Conservation (phyloP, 345 rosid genomes). For the Rhodomyrtus tomentosa region DNA sequence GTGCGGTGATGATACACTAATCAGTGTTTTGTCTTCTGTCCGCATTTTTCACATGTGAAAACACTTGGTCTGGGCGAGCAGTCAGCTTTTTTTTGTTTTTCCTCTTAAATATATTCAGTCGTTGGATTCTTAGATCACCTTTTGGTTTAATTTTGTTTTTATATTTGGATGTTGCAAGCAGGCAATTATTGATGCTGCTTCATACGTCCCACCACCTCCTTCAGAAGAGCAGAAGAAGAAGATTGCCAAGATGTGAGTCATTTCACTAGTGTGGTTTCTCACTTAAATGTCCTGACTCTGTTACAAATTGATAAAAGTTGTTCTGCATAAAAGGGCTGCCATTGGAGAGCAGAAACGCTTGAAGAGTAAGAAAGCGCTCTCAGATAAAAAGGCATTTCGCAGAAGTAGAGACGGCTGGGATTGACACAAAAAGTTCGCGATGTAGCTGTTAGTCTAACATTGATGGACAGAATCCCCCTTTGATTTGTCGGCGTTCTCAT, state of each 20-base stretch:
- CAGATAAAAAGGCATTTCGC: constrained; percentile 76
- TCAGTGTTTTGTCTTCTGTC: neutral
- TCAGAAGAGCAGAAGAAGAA: constrained; percentile 97
- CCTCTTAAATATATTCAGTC: neutral
- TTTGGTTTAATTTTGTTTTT: neutral
- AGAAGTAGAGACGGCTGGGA: constrained; percentile 78
- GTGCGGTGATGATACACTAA: neutral
- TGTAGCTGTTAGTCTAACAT: neutral
- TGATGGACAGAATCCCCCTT: neutral
- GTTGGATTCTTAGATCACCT: neutral
- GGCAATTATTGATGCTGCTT: constrained; percentile 86
- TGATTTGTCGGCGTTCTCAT: neutral
- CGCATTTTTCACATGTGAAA: neutral
- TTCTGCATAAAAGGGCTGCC: constrained; percentile 48
- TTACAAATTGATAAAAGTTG: neutral
- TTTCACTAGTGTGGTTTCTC: neutral
- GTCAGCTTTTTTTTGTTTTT: neutral
- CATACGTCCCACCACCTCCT: constrained; percentile 95
- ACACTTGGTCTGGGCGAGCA: no score
- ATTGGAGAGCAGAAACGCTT: constrained; percentile 75
- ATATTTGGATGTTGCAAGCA: constrained; percentile 13
- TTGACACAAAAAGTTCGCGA: neutral
- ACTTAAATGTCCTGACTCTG: neutral
- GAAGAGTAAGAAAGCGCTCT: constrained; percentile 61
- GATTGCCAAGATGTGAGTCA: constrained; percentile 59